Conservation (phyloP, 345 rosid species). For the sweet orange (Citrus sinensis) region DNA sequence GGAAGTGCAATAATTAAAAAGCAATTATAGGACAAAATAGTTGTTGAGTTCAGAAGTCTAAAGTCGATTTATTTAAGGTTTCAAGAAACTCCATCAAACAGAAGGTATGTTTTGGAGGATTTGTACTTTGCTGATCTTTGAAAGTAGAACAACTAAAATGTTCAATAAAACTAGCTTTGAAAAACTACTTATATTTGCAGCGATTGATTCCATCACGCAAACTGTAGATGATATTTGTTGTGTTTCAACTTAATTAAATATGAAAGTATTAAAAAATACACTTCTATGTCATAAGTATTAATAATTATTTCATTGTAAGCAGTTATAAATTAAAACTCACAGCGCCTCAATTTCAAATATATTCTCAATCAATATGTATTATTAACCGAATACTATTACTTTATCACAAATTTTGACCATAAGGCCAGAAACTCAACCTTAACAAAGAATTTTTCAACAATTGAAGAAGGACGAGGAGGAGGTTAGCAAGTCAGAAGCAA, state of each 20-base stretch:
- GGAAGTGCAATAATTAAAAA: neutral
- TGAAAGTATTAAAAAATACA: no score
- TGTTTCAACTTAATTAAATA: no score
- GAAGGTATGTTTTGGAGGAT: no score
- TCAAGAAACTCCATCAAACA: neutral
- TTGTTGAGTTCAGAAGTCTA: neutral
- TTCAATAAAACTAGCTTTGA: no score
- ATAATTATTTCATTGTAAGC: no score
- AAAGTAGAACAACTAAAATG: neutral
- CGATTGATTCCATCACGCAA: no score
- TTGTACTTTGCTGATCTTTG: neutral
- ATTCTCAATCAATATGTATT: neutral
- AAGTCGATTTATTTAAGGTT: neutral
- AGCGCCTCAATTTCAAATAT: no score
- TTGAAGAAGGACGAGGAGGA: neutral
- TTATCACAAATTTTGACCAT: neutral
- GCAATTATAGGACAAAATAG: neutral
- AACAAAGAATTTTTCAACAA: neutral
- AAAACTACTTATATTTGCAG: no score
- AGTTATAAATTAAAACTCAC: no score
- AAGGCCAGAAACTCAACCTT: neutral
- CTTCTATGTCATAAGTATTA: no score
- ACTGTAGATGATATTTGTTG: no score
- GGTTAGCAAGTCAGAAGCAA: constrained; percentile 10
- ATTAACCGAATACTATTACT: no score